Base-by-base conservation (phyloP, 345 rosid genomes). In the Corchorus capsularis region DNA sequence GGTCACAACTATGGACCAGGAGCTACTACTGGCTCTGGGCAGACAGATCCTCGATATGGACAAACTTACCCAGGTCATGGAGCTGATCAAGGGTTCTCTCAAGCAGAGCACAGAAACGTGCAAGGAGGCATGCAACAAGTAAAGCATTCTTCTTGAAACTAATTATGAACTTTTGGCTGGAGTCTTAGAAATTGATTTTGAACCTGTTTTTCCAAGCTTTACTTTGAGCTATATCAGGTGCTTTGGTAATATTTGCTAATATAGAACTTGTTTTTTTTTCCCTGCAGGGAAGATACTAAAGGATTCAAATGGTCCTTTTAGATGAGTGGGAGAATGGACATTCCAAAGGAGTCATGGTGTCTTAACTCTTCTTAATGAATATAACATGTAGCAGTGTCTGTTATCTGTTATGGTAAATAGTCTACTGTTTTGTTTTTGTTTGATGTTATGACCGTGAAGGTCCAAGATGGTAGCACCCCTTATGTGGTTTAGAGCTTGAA, bases 111-210 rank as follows among this genome's bases (percentile, higher is more conserved):
- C 75, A 83, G 81, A 78, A 85, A 74, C 46, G 49, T 16, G 55
- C 86, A 82, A 56, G 89, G 84, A 0, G 83, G 84, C 17, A n/a
- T 75, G 60, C 79, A 84, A 67, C 83, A 82, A 75, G 92, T 91
- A 86, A 74, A 75, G 7, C 49, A 32, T 19, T 69, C 55, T 67
- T 60, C 27, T 43, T 71, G 76, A 52, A 39, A 55, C 68, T 53
- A 50, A 71, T 66, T 47, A 39, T 9, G 73, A 73, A 69, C 7
- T 9, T 47, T n/a, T 34, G 14, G 35, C n/a, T n/a, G 3, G 19
- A 52, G 41, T 4, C 22, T 34, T 9, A 32, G 10, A 11, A 43
- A 19, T 45, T 66, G 35, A 65, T 41, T 34, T 20, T 45, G 55
- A 20, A 46, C 27, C 19, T 9, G 35, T 39, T 20, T 67, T 46